Conservation (phyloP, 2,329 filamentous ascomycete genomes). For the Fusarium ambrosium region DNA sequence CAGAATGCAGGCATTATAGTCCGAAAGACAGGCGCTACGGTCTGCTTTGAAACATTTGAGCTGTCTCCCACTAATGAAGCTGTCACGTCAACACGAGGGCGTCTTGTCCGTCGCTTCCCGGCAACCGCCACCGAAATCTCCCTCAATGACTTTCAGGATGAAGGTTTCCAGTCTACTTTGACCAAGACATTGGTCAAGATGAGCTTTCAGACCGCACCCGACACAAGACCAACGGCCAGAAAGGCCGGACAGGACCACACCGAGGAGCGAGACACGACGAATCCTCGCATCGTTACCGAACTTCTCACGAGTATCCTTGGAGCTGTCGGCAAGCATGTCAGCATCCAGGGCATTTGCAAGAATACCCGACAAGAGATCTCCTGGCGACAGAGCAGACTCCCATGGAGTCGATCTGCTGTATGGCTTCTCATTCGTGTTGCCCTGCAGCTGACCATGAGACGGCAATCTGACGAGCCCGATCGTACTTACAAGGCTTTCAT, state of each 20-base stretch:
- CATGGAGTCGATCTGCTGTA: slow-evolving; percentile 65
- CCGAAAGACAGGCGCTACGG: neutral
- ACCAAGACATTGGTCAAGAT: slow-evolving; percentile 48
- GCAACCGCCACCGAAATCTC: slow-evolving; percentile 16
- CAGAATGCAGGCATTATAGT: slow-evolving; percentile 37
- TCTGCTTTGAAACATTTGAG: slow-evolving; percentile 35
- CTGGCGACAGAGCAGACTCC: slow-evolving; percentile 48
- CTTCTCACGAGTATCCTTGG: slow-evolving; percentile 57
- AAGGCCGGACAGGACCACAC: slow-evolving; percentile 55
- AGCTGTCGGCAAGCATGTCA: slow-evolving; percentile 49
- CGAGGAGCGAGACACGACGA: slow-evolving; percentile 62
- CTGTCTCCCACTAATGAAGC: slow-evolving; percentile 25
- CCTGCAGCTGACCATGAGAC: slow-evolving; percentile 55
- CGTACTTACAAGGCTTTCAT: slow-evolving; percentile 37
- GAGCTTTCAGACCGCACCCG: slow-evolving; percentile 45
- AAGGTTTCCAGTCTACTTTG: slow-evolving; percentile 39
- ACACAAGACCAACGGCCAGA: slow-evolving; percentile 33
- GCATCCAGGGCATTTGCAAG: slow-evolving; percentile 57
- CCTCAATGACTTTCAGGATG: neutral
- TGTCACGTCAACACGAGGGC: slow-evolving; percentile 17
- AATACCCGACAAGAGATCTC: slow-evolving; percentile 67
- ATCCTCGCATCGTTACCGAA: slow-evolving; percentile 67
- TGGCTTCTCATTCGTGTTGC: slow-evolving; percentile 69
- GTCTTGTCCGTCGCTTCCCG: slow-evolving; percentile 28
- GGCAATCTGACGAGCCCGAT: neutral